Percentiles rank a stretch among this genome's conserved stretches.
These are phyloP conservation scores for Mycocentrospora acerina DNA, from an alignment of 2,329 filamentous ascomycete species.

Conservation along the genomic window DNA sequence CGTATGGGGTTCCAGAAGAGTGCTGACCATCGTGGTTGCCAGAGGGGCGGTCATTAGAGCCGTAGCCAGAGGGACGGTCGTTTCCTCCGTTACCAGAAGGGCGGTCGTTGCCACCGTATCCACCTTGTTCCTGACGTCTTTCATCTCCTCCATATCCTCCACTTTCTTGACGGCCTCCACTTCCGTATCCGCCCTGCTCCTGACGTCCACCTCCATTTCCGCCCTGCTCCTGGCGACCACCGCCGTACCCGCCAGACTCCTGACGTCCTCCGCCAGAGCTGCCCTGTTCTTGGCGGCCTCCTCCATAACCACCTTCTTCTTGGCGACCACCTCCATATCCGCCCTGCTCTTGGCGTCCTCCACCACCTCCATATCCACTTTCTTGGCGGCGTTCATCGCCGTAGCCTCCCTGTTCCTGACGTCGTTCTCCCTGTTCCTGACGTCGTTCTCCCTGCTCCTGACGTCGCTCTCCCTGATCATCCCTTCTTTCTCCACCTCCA, in stretches of 20 bases:
- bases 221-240: conserved; percentile 6
- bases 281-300: conserved; percentile 3
- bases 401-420: conserved; percentile 6
- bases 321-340: conserved; percentile 2
- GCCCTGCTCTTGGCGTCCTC: neutral
- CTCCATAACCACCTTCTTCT: conserved; percentile 1
- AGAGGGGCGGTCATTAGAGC: conserved; percentile 15
- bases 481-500: conserved; percentile 5
- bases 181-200: conserved; percentile 1
- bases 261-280: conserved; percentile 5
- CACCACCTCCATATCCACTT: conserved; percentile 5
- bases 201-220: conserved; percentile 6
- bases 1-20: conserved; percentile 47
- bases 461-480: conserved; percentile 6
- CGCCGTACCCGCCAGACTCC: conserved; percentile 8
- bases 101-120: conserved; percentile 8
- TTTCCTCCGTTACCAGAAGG: conserved; percentile 16
- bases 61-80: conserved; percentile 24
- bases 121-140: conserved; percentile 16
- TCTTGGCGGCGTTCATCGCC: conserved; percentile 10
- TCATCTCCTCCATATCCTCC: conserved; percentile 18
- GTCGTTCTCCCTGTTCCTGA: conserved; percentile 6
- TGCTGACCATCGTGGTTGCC: conserved; percentile 31
- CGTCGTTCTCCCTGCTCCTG: conserved; percentile 6
- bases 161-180: conserved; percentile 9